These are phyloP conservation scores for Thozetella sp. DNA, from an alignment of 495 filamentous ascomycete genomes.

Conservation along the genomic window DNA sequence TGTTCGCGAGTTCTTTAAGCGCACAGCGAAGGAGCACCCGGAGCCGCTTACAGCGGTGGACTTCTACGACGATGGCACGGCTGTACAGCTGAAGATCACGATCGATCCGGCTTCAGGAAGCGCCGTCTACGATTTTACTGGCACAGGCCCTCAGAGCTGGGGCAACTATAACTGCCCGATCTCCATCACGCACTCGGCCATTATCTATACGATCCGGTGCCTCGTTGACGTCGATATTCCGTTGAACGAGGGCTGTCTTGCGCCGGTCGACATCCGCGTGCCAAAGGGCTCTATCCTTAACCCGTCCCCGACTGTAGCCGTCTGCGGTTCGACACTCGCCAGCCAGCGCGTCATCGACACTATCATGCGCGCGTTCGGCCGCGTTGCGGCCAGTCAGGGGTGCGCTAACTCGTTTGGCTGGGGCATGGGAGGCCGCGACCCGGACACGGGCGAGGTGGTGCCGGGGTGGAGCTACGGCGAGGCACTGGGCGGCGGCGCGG, in stretches of 20 bases:
- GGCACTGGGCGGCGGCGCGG: conserved; percentile 91
- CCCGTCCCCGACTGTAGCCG: conserved; percentile 87
- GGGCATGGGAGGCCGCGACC: conserved; percentile 76
- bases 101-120: conserved; percentile 84
- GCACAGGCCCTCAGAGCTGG: conserved; percentile 92
- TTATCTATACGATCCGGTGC: conserved; percentile 94
- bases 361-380: conserved; percentile 86
- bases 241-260: conserved; percentile 93
- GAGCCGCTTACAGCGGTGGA: conserved; percentile 77
- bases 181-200: conserved; percentile 91
- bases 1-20: conserved; percentile 81
- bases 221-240: conserved; percentile 94
- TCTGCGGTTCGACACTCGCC: conserved; percentile 94
- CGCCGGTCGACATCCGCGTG: conserved; percentile 83
- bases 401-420: conserved; percentile 91
- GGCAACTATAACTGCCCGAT: conserved; percentile 94
- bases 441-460: conserved; percentile 57
- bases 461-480: conserved; percentile 97
- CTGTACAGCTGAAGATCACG: conserved; percentile 77
- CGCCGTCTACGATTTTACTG: conserved; percentile 87
- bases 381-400: conserved; percentile 89
- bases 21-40: conserved; percentile 75
- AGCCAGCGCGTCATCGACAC: conserved; percentile 91
- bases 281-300: conserved; percentile 81
- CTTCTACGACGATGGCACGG: conserved; percentile 92